phyloP scores from a whole-genome alignment of 768 basidiomycete genomes.

The Leccinum uliginosum region DNA sequence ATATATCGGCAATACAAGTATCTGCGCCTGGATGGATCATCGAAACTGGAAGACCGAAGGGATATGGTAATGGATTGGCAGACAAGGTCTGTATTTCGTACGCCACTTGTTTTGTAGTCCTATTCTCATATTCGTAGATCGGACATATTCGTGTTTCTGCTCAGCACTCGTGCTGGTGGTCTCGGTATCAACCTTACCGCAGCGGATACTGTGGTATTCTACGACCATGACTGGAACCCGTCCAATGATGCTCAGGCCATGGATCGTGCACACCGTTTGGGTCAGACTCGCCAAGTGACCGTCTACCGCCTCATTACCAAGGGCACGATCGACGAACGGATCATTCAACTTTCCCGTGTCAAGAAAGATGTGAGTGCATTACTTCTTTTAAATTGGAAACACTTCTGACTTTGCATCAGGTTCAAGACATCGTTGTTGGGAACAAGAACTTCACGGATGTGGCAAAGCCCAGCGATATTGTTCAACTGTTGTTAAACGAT shows the following conservation, averaged over 20 bases:
- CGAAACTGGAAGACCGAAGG: slow-evolving; percentile 90
- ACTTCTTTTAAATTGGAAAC: not conserved
- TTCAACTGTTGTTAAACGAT: slow-evolving; percentile 89
- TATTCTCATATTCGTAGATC: slow-evolving; percentile 35
- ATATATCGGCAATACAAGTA: slow-evolving; percentile 97
- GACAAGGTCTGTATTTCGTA: slow-evolving; percentile 59
- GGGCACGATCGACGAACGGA: slow-evolving; percentile 95
- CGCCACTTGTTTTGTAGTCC: not conserved
- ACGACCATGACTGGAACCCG: slow-evolving; percentile 53
- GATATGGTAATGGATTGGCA: slow-evolving; percentile 99
- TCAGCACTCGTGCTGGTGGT: slow-evolving; percentile 94
- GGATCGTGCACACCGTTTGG: slow-evolving; percentile 96
- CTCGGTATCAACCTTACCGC: slow-evolving; percentile 97
- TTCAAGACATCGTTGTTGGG: slow-evolving; percentile 98
- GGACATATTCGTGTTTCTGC: slow-evolving; percentile 90
- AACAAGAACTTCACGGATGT: slow-evolving; percentile 93
- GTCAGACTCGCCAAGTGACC: slow-evolving; percentile 95
- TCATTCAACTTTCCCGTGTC: slow-evolving; percentile 90
- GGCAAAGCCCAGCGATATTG: slow-evolving; percentile 94
- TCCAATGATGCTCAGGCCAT: slow-evolving; percentile 98
- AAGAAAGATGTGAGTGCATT: slow-evolving; percentile 80
- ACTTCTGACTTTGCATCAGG: slow-evolving; percentile 41
- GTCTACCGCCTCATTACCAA: slow-evolving; percentile 92
- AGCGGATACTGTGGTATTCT: slow-evolving; percentile 29
- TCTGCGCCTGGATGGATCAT: slow-evolving; percentile 86